phyloP scores from a whole-genome alignment of 2,329 filamentous ascomycete genomes.

The Botrytis aclada region DNA sequence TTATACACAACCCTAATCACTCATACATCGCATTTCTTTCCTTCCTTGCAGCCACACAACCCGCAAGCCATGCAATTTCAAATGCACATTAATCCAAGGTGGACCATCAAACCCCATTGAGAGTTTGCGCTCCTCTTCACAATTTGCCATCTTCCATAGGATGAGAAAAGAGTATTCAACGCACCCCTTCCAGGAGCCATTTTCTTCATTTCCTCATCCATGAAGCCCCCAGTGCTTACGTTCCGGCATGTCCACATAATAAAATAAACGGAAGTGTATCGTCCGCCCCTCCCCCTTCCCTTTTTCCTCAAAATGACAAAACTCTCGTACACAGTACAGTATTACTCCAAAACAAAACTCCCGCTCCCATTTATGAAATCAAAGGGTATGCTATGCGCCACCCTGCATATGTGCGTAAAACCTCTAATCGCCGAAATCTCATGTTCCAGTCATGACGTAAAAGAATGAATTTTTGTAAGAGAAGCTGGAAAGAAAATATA shows the following conservation, averaged over 20 bases:
- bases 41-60: neutral
- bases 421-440: neutral
- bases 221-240: neutral
- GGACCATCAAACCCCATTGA: neutral
- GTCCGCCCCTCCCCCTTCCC: too few species aligned
- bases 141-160: neutral
- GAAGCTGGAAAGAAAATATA: neutral
- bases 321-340: slow-evolving; percentile 29
- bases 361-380: slow-evolving; percentile 1
- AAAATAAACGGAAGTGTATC: neutral
- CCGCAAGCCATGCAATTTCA: neutral
- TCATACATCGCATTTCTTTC: neutral
- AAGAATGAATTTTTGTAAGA: neutral
- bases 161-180: neutral
- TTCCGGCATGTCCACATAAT: neutral
- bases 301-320: neutral
- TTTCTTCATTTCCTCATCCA: neutral
- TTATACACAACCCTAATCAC: slow-evolving; percentile 1
- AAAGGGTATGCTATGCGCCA: slow-evolving; percentile 7
- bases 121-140: neutral
- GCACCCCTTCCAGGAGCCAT: neutral
- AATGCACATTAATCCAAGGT: neutral
- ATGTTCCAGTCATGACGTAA: neutral
- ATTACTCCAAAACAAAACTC: slow-evolving; percentile 6
- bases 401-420: slow-evolving; percentile 16